Conservation (phyloP, 1,284 basidiomycete genomes). For the Moniliophthora roreri region DNA sequence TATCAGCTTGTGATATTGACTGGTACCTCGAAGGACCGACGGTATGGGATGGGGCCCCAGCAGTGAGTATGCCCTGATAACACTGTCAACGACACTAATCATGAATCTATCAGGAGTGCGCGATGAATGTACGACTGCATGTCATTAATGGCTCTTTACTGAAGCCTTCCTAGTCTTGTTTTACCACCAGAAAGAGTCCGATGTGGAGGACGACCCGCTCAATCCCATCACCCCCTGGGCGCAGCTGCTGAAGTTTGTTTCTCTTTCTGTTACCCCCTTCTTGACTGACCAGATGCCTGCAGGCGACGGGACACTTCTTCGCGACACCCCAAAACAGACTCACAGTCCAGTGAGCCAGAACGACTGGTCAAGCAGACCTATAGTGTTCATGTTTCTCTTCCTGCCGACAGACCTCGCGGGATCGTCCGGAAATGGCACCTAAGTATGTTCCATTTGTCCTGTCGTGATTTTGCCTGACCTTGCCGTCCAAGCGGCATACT, state of each 20-base stretch:
- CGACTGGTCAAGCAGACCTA: slow-evolving; percentile 82
- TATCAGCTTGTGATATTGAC: background rate
- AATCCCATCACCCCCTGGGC: slow-evolving; percentile 74
- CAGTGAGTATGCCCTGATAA: slow-evolving; percentile 35
- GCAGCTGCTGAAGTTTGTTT: slow-evolving; percentile 61
- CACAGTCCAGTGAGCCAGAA: slow-evolving; percentile 54
- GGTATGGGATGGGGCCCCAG: slow-evolving; percentile 83
- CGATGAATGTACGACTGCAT: slow-evolving; percentile 48
- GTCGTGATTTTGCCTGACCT: background rate
- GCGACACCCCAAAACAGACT: slow-evolving; percentile 29
- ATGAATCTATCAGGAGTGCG: slow-evolving; percentile 50
- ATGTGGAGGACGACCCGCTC: slow-evolving; percentile 58
- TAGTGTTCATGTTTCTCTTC: slow-evolving; percentile 73
- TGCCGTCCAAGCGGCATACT: slow-evolving; percentile 65
- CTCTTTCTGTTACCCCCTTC: background rate
- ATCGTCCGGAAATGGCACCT: slow-evolving; percentile 78
- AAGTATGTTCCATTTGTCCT: slow-evolving; percentile 48
- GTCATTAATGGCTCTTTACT: background rate
- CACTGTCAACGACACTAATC: slow-evolving; percentile 17
- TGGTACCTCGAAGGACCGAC: slow-evolving; percentile 15
- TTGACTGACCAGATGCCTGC: background rate
- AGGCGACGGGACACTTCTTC: slow-evolving; percentile 17
- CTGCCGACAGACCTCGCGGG: slow-evolving; percentile 60
- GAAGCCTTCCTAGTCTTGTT: slow-evolving; percentile 58
- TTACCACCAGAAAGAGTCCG: slow-evolving; percentile 78